Conservation (phyloP, 2,329 filamentous ascomycete genomes). For the Xylaria arbuscula region DNA sequence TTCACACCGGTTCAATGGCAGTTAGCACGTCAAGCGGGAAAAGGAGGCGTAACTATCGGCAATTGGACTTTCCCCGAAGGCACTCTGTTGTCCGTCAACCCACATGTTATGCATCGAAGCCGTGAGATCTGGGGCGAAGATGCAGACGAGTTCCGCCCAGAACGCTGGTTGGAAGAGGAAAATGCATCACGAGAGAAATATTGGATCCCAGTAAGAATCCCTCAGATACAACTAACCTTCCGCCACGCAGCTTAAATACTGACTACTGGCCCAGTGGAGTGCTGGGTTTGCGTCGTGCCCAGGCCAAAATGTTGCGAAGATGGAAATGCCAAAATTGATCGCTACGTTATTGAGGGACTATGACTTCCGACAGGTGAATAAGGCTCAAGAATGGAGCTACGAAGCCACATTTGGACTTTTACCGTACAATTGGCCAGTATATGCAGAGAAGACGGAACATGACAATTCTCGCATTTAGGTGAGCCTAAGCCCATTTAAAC, state of each 20-base stretch:
- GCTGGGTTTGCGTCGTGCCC: conserved; percentile 31
- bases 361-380: conserved; percentile 35
- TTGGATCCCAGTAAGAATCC: conserved; percentile 20
- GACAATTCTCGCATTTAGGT: no score
- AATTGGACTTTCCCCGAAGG: conserved; percentile 41
- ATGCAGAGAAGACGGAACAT: conserved; percentile 24
- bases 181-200: conserved; percentile 23
- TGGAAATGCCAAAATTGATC: conserved; percentile 39
- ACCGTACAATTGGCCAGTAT: conserved; percentile 35
- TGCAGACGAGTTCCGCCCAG: conserved; percentile 27
- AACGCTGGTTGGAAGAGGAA: conserved; percentile 26
- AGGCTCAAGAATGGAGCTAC: conserved; percentile 36
- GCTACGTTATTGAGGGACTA: conserved; percentile 39
- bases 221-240: not conserved
- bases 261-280: conserved; percentile 5
- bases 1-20: conserved; percentile 32
- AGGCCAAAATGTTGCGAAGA: conserved; percentile 38
- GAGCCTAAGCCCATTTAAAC: no score
- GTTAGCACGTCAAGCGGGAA: conserved; percentile 29
- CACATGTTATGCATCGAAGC: conserved; percentile 27
- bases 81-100: conserved; percentile 31
- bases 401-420: conserved; percentile 35
- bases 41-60: conserved; percentile 39
- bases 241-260: not conserved
- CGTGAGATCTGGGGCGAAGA: conserved; percentile 28